Evolutionary conservation across 106 monocot genomes (phyloP).

Genomic region (Allium cepa): DNA sequence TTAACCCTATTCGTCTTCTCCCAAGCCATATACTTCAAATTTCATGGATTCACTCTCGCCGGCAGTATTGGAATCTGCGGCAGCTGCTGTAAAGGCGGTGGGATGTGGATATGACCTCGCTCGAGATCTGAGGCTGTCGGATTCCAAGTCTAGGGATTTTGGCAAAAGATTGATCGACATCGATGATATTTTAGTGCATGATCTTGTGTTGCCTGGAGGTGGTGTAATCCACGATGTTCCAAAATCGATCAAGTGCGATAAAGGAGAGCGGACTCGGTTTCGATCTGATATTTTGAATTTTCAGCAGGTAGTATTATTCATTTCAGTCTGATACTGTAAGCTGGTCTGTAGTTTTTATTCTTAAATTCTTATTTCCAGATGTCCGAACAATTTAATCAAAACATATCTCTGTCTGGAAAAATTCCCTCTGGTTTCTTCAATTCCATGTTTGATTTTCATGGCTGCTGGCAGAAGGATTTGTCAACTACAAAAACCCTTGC

Average conservation of each 20-base stretch:
- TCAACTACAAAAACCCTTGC: constrained; percentile 40
- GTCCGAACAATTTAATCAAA: constrained; percentile 70
- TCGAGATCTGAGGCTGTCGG: constrained; percentile 32
- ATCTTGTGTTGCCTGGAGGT: constrained; percentile 62
- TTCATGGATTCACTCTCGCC: background rate
- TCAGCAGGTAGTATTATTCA: constrained; percentile 29
- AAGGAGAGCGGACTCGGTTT: constrained; percentile 73
- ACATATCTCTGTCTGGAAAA: constrained; percentile 49
- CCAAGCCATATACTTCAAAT: background rate
- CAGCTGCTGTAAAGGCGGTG: constrained; percentile 43
- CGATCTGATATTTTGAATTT: constrained; percentile 66
- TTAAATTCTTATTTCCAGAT: constrained; percentile 30
- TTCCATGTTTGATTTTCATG: constrained; percentile 57
- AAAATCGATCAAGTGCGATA: constrained; percentile 45
- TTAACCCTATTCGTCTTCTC: too few relatives aligned
- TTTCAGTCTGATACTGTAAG: background rate
- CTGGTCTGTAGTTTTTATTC: background rate
- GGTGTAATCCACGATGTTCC: constrained; percentile 37
- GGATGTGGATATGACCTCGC: constrained; percentile 78
- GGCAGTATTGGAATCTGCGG: constrained; percentile 52
- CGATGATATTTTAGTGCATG: constrained; percentile 10
- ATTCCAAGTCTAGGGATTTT: constrained; percentile 23
- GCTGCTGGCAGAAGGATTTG: constrained; percentile 68
- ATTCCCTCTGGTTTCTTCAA: constrained; percentile 80
- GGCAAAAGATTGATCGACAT: constrained; percentile 41